Base-by-base conservation (phyloP, 345 rosid species). In the Cardamine resedifolia region DNA sequence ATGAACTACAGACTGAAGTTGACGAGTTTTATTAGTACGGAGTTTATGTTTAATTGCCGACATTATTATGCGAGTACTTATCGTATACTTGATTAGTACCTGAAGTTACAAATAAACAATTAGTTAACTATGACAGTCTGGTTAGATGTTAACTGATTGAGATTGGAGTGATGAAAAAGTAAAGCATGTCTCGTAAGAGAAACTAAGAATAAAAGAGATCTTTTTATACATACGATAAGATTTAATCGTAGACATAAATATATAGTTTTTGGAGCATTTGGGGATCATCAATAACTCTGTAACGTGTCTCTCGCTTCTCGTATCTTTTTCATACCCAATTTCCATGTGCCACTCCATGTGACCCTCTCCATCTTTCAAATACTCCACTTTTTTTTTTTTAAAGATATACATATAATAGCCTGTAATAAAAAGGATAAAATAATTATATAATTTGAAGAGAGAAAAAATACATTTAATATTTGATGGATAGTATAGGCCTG, bases 281-380 rank as follows among this genome's bases (percentile, higher is more conserved):
- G 65, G 71, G 64, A 75, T 75, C 64, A 23, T 59, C 74, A 75
- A 69, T 57, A 76, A 63, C 75, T 76, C 20, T 41, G 21, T 76
- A 69, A 76, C 79, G 75, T 70, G 75, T 76, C 79, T 69, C 75
- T 69, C 79, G 79, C 79, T 70, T 69, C 66, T 76, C 75, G 75
- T 69, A 76, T 76, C 71, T 76, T 69, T 65, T 69, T 45, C 71
- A 28, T 18, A 51, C 67, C 79, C 69, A 76, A 67, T 38, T 24
- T 65, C 81, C 81, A 77, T 81, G 77, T 70, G 81, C 64, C 66
- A 18, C 65, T 70, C 74, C 81, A 81, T 81, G 79, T 81, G 81
- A 81, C 68, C 18, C 28, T 64, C 68, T 76, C 64, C 58, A 58
- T 70, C 38, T 39, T 30, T 58, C 60, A 49, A 33, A 60, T 39